Conservation (phyloP, 202 grass and related monocot genomes). For the Setaria viridis region DNA sequence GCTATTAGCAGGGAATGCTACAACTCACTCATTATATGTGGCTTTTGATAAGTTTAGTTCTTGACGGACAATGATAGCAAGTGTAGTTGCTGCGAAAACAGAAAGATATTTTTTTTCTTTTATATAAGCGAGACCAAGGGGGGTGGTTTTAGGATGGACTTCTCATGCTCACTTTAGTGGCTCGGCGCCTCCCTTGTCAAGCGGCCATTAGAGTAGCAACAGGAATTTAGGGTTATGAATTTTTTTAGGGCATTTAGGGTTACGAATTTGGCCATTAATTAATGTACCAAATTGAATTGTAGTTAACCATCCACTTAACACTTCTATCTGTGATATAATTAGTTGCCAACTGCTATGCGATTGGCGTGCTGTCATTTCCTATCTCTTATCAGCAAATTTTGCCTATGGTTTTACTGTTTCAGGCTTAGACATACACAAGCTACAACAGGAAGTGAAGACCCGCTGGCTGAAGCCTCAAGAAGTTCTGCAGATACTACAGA, state of each 20-base stretch:
- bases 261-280: neutral
- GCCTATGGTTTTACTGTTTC: slow-evolving; percentile 39
- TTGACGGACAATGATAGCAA: neutral
- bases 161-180: slow-evolving; percentile 1
- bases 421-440: slow-evolving; percentile 66
- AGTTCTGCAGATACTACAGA: slow-evolving; percentile 76
- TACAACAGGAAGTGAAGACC: slow-evolving; percentile 61
- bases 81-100: neutral
- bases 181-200: neutral
- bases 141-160: neutral
- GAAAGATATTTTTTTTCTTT: neutral
- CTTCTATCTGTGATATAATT: slow-evolving; percentile 6
- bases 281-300: neutral
- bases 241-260: neutral
- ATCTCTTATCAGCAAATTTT: neutral
- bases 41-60: neutral
- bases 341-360: neutral
- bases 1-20: neutral
- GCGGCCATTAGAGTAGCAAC: neutral
- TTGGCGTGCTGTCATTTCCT: neutral
- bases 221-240: neutral
- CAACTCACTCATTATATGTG: neutral
- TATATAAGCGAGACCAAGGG: neutral
- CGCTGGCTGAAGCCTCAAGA: slow-evolving; percentile 88
- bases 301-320: neutral